Base-by-base conservation (phyloP, 2,329 filamentous ascomycete species). In the Ceratocystis destructans region DNA sequence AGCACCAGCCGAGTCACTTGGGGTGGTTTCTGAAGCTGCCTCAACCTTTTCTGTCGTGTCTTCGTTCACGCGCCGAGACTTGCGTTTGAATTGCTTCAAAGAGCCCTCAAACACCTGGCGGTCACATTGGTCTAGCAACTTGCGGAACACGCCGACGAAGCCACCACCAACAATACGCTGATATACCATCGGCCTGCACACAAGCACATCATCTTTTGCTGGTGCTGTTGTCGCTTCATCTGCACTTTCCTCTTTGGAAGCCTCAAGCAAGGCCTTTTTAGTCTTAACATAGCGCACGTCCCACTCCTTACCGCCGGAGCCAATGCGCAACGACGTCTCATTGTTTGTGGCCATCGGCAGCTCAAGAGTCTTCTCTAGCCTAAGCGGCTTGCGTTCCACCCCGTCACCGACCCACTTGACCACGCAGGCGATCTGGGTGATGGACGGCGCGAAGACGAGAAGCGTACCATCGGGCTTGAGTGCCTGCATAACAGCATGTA, bases 341-440 rank as follows among this genome's bases (percentile, higher is more conserved):
- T 72, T 72, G 5, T 72, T 73, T 0, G 75, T 77, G 2, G 75
- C 73, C 7, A 74, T 71, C 5, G 78, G 78, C 69, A 87, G 75
- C 73, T 88, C 86, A 17, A 87, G 71, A 0, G 85, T 82, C 57
- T 78, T 80, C 48, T 87, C 84, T 7, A 85, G 74, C 31, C 79
- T 73, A 25, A 82, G 65, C 17, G 22, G 71, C 67, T 48, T 74
- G 71, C 62, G 62, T 44, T 28, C 62, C 31, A 15, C 7, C 31
- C 64, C 44, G 7, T 41, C 45, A 55, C 28, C 5, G 6, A 55
- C 80, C 48, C 77, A 73, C 17, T 80, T 75, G 33, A 86, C 77
- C 67, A 86, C 88, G 4, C 85, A 80, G 50, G 81, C 84, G 66
- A 93, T 87, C 73, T 93, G 89, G 8, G 88, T 91, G 67, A 94